Evolutionary conservation across 2,329 filamentous ascomycete genomes (phyloP), one percentile per base, ranked within the genome.

Genomic region (Berkeleyomyces rouxiae): DNA sequence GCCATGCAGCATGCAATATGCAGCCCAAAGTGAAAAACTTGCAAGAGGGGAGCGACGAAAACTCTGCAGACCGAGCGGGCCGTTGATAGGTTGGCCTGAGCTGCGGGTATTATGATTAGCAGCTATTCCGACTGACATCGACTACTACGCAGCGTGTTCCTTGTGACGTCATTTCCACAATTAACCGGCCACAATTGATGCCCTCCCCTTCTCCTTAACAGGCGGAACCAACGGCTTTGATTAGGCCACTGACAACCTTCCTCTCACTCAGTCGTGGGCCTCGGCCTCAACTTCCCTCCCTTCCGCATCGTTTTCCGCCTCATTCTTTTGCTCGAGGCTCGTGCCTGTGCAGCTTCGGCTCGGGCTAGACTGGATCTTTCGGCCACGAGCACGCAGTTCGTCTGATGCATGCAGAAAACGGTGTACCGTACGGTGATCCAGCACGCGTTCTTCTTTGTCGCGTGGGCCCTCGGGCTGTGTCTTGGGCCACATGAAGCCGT

Each of bases 401-500:
- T 90, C 85, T 2, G 85, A 80, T 0, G 83, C 78, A 33, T 84
- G 80, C 4, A 96, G 74, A 69, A 96, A 96, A 0, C 92, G 86
- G 72, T 96, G 88, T 3, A 97, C 81, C 0, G 80, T 85, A n/a
- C 92, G 80, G 70, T 96, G 91, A 70, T 97, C 92, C 65, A 93
- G 78, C 0, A 95, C 77, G 7, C 83, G 75, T 70, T 85, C 80
- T 67, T 86, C 83, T 63, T 82, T 84, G 70, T 97, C 93, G 23
- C 81, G 73, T 13, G 83, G 82, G 0, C 88, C 88, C 36, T 86
- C 83, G 66, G 80, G 86, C 65, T 96, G 87, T 0, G 93, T 97
- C 76, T 99, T 96, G 4, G 93, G 93, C 93, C 93, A 99, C 63
- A 87, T 79, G 70, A 88, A 96, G 0, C 95, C 95, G 71, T 97